A percentile compares a stretch with the other conserved stretches of the same genome.
phyloP scores from a whole-genome alignment of 805 yeast species.

The Ogataea haglerorum region DNA sequence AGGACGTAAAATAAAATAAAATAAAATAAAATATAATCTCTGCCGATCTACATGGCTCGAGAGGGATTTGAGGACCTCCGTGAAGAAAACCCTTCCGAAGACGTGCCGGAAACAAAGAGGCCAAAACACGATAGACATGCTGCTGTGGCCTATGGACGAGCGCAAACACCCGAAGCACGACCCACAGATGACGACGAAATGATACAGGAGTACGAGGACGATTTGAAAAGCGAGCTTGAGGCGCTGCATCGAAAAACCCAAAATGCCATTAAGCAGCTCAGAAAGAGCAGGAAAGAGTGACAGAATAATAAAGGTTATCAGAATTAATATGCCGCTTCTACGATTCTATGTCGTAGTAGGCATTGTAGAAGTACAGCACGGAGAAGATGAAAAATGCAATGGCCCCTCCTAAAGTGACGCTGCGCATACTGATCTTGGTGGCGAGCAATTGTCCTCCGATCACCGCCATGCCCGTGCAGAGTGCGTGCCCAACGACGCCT shows the following conservation, averaged over 20 bases:
- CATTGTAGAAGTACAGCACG: conserved; percentile 72
- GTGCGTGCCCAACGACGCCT: conserved; percentile 82
- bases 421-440: conserved; percentile 83
- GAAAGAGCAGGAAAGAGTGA: conserved; percentile 1
- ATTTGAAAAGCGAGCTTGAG: conserved; percentile 37
- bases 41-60: conserved; percentile 1
- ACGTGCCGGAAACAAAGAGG: neutral
- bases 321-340: conserved; percentile 3
- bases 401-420: conserved; percentile 89
- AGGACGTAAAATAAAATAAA: neutral
- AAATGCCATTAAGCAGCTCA: conserved; percentile 31
- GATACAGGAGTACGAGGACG: conserved; percentile 33
- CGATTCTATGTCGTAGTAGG: conserved; percentile 35
- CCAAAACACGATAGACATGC: conserved; percentile 1
- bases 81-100: neutral
- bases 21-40: neutral
- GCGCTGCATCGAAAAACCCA: conserved; percentile 42
- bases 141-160: neutral
- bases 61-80: conserved; percentile 3
- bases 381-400: conserved; percentile 81
- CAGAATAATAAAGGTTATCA: conserved; percentile 4
- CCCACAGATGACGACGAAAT: conserved; percentile 9
- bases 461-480: conserved; percentile 90
- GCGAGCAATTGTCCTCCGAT: conserved; percentile 91
- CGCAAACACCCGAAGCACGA: neutral